Conservation (phyloP, 2,329 filamentous ascomycete genomes). For the Trichoderma sp. region DNA sequence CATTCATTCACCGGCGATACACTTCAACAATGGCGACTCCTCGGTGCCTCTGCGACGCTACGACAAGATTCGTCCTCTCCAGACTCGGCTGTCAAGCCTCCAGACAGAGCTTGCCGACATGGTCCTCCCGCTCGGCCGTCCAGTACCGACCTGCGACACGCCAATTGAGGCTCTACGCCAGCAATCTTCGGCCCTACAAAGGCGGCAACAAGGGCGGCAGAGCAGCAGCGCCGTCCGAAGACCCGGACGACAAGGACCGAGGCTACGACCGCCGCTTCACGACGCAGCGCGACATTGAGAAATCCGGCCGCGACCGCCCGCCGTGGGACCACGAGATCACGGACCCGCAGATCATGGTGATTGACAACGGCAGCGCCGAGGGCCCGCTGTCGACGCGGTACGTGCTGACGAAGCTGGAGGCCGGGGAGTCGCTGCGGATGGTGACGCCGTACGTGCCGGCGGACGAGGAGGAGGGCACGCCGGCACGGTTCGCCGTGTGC, state of each 20-base stretch:
- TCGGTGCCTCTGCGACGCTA: conserved; percentile 48
- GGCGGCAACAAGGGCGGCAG: conserved; percentile 11
- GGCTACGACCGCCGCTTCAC: conserved; percentile 43
- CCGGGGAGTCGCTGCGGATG: conserved; percentile 47
- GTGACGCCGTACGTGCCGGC: conserved; percentile 44
- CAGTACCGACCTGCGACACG: not conserved
- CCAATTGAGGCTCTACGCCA: conserved; percentile 23
- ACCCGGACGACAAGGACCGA: conserved; percentile 31
- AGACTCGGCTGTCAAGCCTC: conserved; percentile 31
- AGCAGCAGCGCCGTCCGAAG: not conserved
- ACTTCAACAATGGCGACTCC: conserved; percentile 48
- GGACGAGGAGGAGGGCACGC: conserved; percentile 34
- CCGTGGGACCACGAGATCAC: conserved; percentile 51
- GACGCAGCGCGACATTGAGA: conserved; percentile 39
- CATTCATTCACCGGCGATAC: not conserved
- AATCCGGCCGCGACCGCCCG: conserved; percentile 43
- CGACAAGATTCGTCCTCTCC: conserved; percentile 49
- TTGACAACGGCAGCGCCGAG: conserved; percentile 45
- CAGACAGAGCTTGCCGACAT: conserved; percentile 26
- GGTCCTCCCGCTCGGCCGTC: conserved; percentile 3
- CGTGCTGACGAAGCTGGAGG: conserved; percentile 48
- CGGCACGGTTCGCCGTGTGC: conserved; percentile 61
- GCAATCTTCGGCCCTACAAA: not conserved
- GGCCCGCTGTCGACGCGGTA: conserved; percentile 44
- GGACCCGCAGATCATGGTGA: conserved; percentile 47